A percentile compares a stretch with the other conserved stretches of the same genome.
Conservation (phyloP, 257 asterid genomes). For the Paulownia fortunei region DNA sequence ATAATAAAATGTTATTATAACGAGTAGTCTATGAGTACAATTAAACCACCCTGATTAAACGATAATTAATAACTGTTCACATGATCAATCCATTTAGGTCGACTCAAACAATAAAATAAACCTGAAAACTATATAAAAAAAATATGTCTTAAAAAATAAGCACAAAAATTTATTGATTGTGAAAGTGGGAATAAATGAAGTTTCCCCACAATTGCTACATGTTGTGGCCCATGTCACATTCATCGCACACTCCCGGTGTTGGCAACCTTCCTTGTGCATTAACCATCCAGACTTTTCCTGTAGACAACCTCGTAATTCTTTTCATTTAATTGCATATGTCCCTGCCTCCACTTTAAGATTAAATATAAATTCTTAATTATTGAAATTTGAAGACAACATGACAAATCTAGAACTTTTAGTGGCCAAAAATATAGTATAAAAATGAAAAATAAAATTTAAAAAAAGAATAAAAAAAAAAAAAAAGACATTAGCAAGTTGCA, state of each 20-base stretch:
- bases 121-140: not conserved
- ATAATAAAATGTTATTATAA: too few relatives aligned
- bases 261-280: too few relatives aligned
- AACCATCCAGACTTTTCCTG: not conserved
- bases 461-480: not conserved
- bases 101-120: not conserved
- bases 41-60: too few relatives aligned
- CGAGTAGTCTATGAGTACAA: too few relatives aligned
- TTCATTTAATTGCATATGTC: not conserved
- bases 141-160: too few relatives aligned
- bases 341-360: not conserved
- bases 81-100: too few relatives aligned
- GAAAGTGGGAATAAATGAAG: slow-evolving; percentile 5
- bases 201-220: not conserved
- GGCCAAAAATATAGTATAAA: not conserved
- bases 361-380: not conserved
- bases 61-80: too few relatives aligned
- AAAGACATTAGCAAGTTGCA: not conserved
- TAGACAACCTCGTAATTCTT: slow-evolving; percentile 4
- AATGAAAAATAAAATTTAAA: not conserved
- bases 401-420: not conserved
- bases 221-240: slow-evolving; percentile 1
- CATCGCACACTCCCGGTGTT: not conserved
- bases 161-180: too few relatives aligned
- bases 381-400: not conserved